These are phyloP conservation scores for Arctium minus DNA, from an alignment of 129 eudicot genomes.

Conservation along the genomic window DNA sequence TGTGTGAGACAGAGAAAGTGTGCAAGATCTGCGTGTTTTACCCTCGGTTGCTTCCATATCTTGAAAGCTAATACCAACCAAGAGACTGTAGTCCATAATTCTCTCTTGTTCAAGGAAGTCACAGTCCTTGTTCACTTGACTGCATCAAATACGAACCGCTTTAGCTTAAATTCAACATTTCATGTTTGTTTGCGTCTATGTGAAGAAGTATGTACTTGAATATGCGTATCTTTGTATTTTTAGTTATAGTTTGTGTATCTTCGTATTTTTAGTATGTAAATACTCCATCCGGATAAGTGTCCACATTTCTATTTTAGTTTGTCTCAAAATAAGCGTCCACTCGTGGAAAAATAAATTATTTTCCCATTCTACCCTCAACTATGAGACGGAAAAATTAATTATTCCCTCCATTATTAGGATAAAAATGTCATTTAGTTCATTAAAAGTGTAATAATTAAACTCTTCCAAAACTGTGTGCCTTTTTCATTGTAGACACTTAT, in stretches of 20 bases:
- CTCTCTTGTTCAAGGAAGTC: conserved; percentile 90
- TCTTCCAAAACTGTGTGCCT: no score
- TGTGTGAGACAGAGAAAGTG: not conserved
- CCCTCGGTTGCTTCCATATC: conserved; percentile 39
- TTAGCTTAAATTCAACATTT: not conserved
- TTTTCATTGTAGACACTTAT: no score
- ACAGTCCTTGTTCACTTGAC: conserved; percentile 88
- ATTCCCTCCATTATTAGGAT: no score
- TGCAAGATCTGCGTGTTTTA: conserved; percentile 17
- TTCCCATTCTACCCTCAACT: no score
- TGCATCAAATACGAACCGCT: conserved; percentile 25
- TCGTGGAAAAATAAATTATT: no score
- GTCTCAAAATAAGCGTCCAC: no score
- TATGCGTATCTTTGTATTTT: not conserved
- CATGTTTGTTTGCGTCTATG: not conserved
- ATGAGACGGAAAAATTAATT: no score
- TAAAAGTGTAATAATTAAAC: no score
- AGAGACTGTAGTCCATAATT: conserved; percentile 93
- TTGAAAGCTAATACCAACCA: conserved; percentile 78
- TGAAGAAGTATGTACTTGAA: not conserved
- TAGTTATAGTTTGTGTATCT: not conserved
- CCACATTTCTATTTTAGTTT: no score
- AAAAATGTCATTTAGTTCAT: no score
- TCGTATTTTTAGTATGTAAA: no score
- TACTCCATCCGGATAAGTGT: no score